Evolutionary conservation across 306 rosid species (phyloP).

Genomic region (Cucumis sativus): Cucumber_9930_V3 NC_026657.2:38766001-38766500

Average conservation of each 20-base stretch:
- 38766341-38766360: slow-evolving; percentile 61
- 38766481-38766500: slow-evolving; percentile 80
- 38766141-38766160: background rate
- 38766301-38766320: slow-evolving; percentile 85
- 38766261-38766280: slow-evolving; percentile 92
- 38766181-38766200: slow-evolving; percentile 11
- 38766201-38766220: slow-evolving; percentile 70
- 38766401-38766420: slow-evolving; percentile 95
- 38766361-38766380: slow-evolving; percentile 92
- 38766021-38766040: background rate
- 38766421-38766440: slow-evolving; percentile 92
- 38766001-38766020: background rate
- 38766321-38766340: slow-evolving; percentile 79
- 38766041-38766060: background rate
- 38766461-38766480: slow-evolving; percentile 88
- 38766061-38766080: background rate
- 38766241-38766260: slow-evolving; percentile 94
- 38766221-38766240: slow-evolving; percentile 42
- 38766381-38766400: slow-evolving; percentile 85
- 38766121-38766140: background rate
- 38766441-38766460: slow-evolving; percentile 85
- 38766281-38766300: slow-evolving; percentile 99
- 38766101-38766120: background rate
- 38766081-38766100: background rate
- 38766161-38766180: background rate